Conservation (phyloP, 768 basidiomycete genomes). For the Naganishia antarctica region DNA sequence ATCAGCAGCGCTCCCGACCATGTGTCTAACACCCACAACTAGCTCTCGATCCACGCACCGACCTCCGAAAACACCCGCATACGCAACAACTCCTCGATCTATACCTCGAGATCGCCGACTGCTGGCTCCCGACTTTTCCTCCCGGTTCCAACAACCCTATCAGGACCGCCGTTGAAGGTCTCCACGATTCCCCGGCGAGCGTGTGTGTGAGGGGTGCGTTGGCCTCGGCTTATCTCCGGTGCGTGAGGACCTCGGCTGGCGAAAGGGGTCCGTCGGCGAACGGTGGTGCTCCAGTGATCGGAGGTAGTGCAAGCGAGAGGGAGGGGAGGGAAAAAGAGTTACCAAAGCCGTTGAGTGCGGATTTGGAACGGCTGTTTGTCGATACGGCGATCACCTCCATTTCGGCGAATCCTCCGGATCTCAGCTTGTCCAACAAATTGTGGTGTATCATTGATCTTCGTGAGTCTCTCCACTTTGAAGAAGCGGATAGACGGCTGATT, state of each 20-base stretch:
- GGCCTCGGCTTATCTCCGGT: slow-evolving; percentile 7
- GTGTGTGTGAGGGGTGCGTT: slow-evolving; percentile 11
- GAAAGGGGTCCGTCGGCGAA: background rate
- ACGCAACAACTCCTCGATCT: slow-evolving; percentile 18
- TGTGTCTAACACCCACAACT: background rate
- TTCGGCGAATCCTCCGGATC: background rate
- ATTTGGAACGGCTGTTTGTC: slow-evolving; percentile 11
- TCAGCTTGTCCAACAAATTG: slow-evolving; percentile 14
- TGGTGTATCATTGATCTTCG: slow-evolving; percentile 21
- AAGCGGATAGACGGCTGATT: background rate
- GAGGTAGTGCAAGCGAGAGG: background rate
- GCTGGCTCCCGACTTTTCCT: slow-evolving; percentile 16
- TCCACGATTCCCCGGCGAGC: slow-evolving; percentile 17
- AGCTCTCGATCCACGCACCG: slow-evolving; percentile 16
- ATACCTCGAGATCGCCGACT: slow-evolving; percentile 16
- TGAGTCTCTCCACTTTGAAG: background rate
- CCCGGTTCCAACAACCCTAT: slow-evolving; percentile 18
- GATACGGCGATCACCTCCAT: slow-evolving; percentile 6
- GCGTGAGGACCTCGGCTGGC: slow-evolving; percentile 2
- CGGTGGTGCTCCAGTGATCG: no score
- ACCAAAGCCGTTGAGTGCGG: slow-evolving; percentile 12
- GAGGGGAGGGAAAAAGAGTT: background rate
- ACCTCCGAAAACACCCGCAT: slow-evolving; percentile 18
- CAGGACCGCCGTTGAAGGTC: background rate
- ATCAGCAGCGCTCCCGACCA: background rate